phyloP scores from a whole-genome alignment of 2,329 filamentous ascomycete species.

The Fusarium lateritium region DNA sequence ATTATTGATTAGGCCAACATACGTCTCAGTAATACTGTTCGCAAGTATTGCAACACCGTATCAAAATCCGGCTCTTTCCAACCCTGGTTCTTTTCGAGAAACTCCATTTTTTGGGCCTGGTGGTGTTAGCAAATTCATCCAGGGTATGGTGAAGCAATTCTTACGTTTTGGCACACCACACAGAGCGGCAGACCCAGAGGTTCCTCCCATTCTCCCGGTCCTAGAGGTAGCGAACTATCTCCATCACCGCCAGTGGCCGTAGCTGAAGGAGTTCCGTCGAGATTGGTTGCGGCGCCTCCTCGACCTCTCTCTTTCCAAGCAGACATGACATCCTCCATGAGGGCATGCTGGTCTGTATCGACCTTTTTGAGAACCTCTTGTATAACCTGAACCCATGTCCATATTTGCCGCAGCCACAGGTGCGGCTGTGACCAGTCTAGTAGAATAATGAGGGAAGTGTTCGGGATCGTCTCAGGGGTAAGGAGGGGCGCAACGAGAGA shows the following conservation, averaged over 20 bases:
- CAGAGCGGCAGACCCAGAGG: constrained; percentile 88
- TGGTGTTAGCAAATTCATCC: constrained; percentile 42
- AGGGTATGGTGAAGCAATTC: constrained; percentile 48
- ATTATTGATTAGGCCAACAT: constrained; percentile 30
- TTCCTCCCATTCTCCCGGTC: constrained; percentile 94
- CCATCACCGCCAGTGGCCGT: constrained; percentile 69
- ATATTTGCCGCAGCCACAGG: constrained; percentile 89
- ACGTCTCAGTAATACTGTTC: constrained; percentile 91
- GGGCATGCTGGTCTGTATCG: constrained; percentile 81
- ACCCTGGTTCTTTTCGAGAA: constrained; percentile 87
- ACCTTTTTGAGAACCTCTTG: constrained; percentile 82
- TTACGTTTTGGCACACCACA: constrained; percentile 95
- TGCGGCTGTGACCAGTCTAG: constrained; percentile 96
- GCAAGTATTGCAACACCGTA: constrained; percentile 91
- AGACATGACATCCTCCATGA: constrained; percentile 89
- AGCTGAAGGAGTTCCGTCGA: constrained; percentile 73
- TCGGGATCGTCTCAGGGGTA: constrained; percentile 85
- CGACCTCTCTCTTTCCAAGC: constrained; percentile 84
- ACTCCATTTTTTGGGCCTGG: constrained; percentile 89
- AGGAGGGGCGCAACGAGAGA: constrained; percentile 87
- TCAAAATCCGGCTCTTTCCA: constrained; percentile 99
- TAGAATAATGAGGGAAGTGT: constrained; percentile 91
- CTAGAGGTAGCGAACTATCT: constrained; percentile 81
- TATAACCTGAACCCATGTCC: constrained; percentile 90
- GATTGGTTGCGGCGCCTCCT: constrained; percentile 71